These are phyloP conservation scores for Penicillium sp. DNA, from an alignment of 2,329 filamentous ascomycete genomes.

Conservation along the genomic window DNA sequence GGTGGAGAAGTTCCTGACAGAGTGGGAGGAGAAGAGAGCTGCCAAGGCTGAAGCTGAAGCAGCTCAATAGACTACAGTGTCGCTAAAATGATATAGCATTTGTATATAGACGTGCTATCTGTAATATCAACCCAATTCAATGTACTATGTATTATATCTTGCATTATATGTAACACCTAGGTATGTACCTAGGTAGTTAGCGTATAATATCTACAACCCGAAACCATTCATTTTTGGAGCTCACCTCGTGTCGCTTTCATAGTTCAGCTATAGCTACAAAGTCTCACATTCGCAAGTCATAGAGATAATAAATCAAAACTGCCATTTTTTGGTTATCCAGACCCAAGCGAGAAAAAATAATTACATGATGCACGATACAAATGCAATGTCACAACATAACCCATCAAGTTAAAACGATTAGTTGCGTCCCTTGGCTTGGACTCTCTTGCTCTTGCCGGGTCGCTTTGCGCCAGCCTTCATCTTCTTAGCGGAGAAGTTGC, in stretches of 20 bases:
- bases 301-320: constrained; percentile 11
- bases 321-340: constrained; percentile 17
- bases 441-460: constrained; percentile 53
- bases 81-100: background rate
- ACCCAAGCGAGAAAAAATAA: constrained; percentile 17
- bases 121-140: background rate
- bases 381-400: constrained; percentile 12
- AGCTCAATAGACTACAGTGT: background rate
- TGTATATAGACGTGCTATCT: constrained; percentile 7
- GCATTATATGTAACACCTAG: background rate
- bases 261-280: background rate
- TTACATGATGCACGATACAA: constrained; percentile 17
- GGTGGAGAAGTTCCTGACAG: constrained; percentile 59
- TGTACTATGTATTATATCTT: background rate
- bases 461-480: constrained; percentile 68
- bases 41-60: constrained; percentile 13
- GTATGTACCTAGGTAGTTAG: too few species aligned
- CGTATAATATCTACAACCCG: background rate
- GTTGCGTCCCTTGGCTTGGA: constrained; percentile 34
- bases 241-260: too few species aligned
- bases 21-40: constrained; percentile 49
- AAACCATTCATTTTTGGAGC: background rate
- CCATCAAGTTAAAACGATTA: constrained; percentile 13
- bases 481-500: constrained; percentile 75
- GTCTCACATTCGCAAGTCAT: background rate